Evolutionary conservation across 225 moss, liverwort and hornwort species (phyloP).

Genomic region (Polytrichum commune): DNA sequence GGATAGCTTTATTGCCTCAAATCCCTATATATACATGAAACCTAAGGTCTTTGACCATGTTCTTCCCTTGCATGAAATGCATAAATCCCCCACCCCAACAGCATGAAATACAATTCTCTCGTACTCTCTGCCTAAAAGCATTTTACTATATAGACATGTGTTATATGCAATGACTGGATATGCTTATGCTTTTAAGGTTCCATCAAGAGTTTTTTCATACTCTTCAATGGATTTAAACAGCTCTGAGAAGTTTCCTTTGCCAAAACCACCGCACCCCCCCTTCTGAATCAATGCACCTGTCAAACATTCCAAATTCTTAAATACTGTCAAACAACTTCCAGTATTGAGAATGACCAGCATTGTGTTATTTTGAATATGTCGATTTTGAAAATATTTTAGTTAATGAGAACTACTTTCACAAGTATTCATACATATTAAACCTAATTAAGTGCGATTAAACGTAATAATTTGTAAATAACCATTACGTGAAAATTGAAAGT

Average conservation of each 20-base stretch:
- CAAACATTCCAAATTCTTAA: too few species aligned
- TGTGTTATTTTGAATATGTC: too few species aligned
- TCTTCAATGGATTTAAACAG: slow-evolving; percentile 83
- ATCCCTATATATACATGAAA: neutral
- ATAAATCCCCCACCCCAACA: neutral
- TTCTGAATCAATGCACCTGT: slow-evolving; percentile 44
- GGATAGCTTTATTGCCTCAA: too few species aligned
- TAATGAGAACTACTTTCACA: too few species aligned
- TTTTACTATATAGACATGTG: slow-evolving; percentile 11
- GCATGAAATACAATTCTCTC: neutral
- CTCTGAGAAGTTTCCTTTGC: slow-evolving; percentile 82
- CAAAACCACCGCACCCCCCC: slow-evolving; percentile 76
- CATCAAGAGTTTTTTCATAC: slow-evolving; percentile 69
- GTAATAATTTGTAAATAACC: too few species aligned
- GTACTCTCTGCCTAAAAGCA: slow-evolving; percentile 3
- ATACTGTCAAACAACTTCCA: too few species aligned
- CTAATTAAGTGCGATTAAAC: too few species aligned
- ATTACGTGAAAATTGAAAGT: too few species aligned
- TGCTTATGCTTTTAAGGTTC: slow-evolving; percentile 23
- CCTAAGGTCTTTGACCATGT: neutral
- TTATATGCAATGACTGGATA: slow-evolving; percentile 5
- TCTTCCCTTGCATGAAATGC: neutral
- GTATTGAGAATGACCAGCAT: too few species aligned
- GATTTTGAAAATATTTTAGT: too few species aligned
- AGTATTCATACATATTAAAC: too few species aligned